Base-by-base conservation (phyloP, 2,329 filamentous ascomycete species). In the Verticillium longisporum region DNA sequence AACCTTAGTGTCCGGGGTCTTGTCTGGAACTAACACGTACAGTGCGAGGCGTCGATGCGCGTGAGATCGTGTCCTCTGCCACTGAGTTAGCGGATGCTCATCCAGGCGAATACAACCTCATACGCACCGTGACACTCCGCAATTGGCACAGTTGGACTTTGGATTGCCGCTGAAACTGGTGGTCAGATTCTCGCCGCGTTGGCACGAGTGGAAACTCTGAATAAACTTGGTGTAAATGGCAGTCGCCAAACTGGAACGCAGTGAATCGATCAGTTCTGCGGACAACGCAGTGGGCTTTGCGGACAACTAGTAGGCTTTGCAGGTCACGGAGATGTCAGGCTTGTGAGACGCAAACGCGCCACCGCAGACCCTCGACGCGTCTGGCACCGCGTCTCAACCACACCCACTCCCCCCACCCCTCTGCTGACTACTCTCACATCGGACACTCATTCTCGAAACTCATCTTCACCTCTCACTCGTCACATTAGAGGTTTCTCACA, bases 361-460 rank as follows among this genome's bases (percentile, higher is more conserved):
- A 13, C 4, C n/a, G 11, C 45, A 26, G 18, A 10, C 45, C 45
- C 45, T 50, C 45, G 10, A 50, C 45, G 45, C 45, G 45, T 26
- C 45, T 36, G n/a, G n/a, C 58, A 61, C 56, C 62, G 62, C 62
- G 62, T 64, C 61, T 55, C 41, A 34, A 34, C 33, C 38, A 58
- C 36, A 54, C 36, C 36, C 18, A 34, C 3, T 36, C 56, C 36
- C 33, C 56, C 36, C 33, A 37, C 41, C 37, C 57, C 41, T 31
- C 55, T 60, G 61, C 54, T 50, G 45, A 50, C 45, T 50, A 50
- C 45, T 37, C 55, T 56, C 55, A 56, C 34, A 32, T 56, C 55
- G 14, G n/a, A 10, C 45, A 21, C 45, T 10, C 15, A 21, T n/a
- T 45, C 45, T 21, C 18, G 9, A 7, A 54, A 15, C 32, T 56